Conservation (phyloP, 108 stramenopile species). For the Schizochytrium sp. region DNA sequence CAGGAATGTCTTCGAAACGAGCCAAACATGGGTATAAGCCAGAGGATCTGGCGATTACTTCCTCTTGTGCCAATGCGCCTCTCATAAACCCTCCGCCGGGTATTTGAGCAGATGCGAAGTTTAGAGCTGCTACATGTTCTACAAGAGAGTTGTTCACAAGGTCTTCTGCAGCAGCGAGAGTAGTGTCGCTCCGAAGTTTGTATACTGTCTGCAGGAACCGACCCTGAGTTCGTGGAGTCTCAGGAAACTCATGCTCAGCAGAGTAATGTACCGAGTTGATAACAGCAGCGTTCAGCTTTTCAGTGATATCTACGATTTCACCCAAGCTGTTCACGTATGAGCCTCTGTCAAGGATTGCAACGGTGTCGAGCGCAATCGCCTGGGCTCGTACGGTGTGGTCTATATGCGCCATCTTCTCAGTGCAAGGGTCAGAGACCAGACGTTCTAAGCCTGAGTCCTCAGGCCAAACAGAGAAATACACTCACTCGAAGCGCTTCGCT, state of each 20-base stretch:
- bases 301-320: not conserved
- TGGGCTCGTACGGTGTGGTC: not conserved
- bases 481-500: too few species aligned
- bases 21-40: constrained; percentile 26
- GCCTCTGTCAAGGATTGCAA: not conserved
- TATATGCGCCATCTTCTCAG: too few species aligned
- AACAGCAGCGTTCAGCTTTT: not conserved
- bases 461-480: too few species aligned
- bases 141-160: not conserved
- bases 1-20: constrained; percentile 21
- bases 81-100: constrained; percentile 19
- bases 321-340: not conserved
- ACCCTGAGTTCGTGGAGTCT: not conserved
- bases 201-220: not conserved
- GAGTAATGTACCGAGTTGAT: not conserved
- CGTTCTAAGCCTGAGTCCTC: too few species aligned
- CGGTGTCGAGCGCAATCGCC: not conserved
- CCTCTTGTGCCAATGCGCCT: not conserved
- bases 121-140: not conserved
- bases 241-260: not conserved
- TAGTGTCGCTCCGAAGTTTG: not conserved
- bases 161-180: not conserved
- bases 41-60: not conserved
- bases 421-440: too few species aligned
- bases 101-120: not conserved